phyloP scores from a whole-genome alignment of 495 filamentous ascomycete species.

The Polyplosphaeria fusca region DNA sequence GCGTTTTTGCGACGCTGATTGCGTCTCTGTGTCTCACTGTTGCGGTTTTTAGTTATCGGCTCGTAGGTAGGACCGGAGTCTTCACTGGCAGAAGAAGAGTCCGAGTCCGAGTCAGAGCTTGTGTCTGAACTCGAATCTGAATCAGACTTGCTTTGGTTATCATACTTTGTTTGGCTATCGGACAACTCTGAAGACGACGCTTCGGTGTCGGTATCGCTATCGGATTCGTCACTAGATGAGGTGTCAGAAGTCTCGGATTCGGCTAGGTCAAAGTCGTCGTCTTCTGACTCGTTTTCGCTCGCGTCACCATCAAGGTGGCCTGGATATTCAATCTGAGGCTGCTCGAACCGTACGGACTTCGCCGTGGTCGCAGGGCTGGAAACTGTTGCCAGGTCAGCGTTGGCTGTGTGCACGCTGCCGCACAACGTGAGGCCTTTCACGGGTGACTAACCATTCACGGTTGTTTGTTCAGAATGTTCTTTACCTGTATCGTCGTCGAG shows the following conservation, averaged over 20 bases:
- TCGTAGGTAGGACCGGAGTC: neutral
- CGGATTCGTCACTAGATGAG: constrained; percentile 27
- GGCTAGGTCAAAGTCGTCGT: constrained; percentile 28
- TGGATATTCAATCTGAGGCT: neutral
- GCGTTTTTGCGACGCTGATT: neutral
- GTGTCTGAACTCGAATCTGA: constrained; percentile 3
- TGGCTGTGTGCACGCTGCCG: no score
- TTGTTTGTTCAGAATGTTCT: no score
- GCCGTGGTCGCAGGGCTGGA: no score
- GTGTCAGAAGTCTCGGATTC: constrained; percentile 24
- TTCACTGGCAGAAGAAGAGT: neutral
- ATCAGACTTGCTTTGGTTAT: neutral
- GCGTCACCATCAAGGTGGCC: neutral
- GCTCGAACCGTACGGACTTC: neutral
- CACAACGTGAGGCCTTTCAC: no score
- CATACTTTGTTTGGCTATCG: constrained; percentile 2
- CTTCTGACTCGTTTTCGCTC: constrained; percentile 4
- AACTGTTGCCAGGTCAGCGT: no score
- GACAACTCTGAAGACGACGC: constrained; percentile 21
- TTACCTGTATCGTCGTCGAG: constrained; percentile 36
- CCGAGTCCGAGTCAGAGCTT: constrained; percentile 5
- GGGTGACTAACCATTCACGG: no score
- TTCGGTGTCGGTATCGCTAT: neutral
- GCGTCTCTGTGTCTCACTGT: neutral
- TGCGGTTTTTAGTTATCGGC: neutral